Conservation (phyloP, 208 protist genomes). For the Angomonas ambiguus region DNA sequence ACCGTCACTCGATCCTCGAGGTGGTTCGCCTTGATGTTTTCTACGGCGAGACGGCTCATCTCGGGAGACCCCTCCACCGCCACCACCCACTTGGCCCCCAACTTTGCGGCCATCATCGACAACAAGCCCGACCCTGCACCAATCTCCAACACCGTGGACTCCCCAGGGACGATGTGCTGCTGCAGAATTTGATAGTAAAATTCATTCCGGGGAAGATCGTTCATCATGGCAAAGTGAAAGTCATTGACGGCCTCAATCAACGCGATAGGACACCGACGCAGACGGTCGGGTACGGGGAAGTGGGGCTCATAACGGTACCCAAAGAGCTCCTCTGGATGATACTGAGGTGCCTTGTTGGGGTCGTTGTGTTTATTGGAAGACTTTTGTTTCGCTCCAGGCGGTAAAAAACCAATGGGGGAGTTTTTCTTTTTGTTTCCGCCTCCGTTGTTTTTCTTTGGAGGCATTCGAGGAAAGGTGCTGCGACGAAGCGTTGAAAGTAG, state of each 20-base stretch:
- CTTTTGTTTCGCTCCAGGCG: slow-evolving; percentile 33
- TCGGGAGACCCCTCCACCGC: slow-evolving; percentile 87
- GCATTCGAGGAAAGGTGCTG: slow-evolving; percentile 7
- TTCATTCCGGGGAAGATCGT: slow-evolving; percentile 82
- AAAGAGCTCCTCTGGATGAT: slow-evolving; percentile 27
- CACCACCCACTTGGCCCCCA: slow-evolving; percentile 88
- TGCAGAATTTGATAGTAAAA: slow-evolving; percentile 87
- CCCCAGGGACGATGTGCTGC: slow-evolving; percentile 56
- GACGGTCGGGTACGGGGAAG: slow-evolving; percentile 64
- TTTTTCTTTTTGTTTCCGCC: slow-evolving; percentile 1
- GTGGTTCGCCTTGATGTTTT: slow-evolving; percentile 76
- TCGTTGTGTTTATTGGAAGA: background rate
- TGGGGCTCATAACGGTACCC: slow-evolving; percentile 65
- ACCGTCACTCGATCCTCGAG: slow-evolving; percentile 70
- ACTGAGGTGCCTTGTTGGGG: background rate
- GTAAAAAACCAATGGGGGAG: slow-evolving; percentile 37
- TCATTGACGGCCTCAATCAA: slow-evolving; percentile 92
- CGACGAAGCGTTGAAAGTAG: background rate
- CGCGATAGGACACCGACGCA: slow-evolving; percentile 48
- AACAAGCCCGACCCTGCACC: slow-evolving; percentile 88
- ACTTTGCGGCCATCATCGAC: slow-evolving; percentile 87
- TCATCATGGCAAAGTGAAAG: slow-evolving; percentile 94
- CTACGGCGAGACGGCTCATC: slow-evolving; percentile 70
- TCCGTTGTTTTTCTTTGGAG: slow-evolving; percentile 9
- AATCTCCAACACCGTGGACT: slow-evolving; percentile 90